These are phyloP conservation scores for Neonectria magnoliae DNA, from an alignment of 2,329 filamentous ascomycete genomes.

Conservation along the genomic window DNA sequence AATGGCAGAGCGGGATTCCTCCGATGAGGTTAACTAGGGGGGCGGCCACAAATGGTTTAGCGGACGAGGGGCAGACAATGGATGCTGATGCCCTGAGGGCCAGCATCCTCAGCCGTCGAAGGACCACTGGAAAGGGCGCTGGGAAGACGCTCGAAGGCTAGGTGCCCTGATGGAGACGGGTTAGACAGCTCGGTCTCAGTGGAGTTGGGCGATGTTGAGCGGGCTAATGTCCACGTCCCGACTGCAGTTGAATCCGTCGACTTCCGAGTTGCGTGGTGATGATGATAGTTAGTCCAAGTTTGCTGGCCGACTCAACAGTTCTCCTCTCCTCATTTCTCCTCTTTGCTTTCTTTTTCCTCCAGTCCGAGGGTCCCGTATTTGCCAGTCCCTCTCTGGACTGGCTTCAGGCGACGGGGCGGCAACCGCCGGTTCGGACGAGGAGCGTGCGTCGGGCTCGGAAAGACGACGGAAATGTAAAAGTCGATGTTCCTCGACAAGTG, in stretches of 20 bases:
- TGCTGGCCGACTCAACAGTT: background rate
- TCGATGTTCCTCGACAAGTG: background rate
- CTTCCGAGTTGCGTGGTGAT: background rate
- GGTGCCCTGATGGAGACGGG: no score
- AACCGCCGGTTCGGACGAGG: background rate
- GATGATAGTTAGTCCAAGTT: background rate
- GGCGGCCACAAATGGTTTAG: slow-evolving; percentile 21
- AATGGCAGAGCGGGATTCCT: slow-evolving; percentile 28
- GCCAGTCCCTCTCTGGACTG: background rate
- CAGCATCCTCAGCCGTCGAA: slow-evolving; percentile 34
- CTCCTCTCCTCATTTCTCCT: background rate
- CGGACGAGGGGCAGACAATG: slow-evolving; percentile 28
- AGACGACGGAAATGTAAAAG: background rate
- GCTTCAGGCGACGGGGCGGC: background rate
- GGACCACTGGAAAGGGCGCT: slow-evolving; percentile 11
- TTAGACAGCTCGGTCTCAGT: background rate
- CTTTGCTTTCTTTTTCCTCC: slow-evolving; percentile 5
- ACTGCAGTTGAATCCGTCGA: background rate
- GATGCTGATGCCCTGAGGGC: slow-evolving; percentile 31
- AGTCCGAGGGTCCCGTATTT: background rate
- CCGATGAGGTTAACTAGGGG: slow-evolving; percentile 7
- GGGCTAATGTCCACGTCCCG: background rate
- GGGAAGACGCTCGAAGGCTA: background rate
- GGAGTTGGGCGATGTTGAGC: background rate
- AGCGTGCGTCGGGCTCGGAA: background rate